A percentile compares a stretch with the other conserved stretches of the same genome.
Evolutionary conservation across 768 basidiomycete species (phyloP).

Genomic region (Lactarius vividus): DNA sequence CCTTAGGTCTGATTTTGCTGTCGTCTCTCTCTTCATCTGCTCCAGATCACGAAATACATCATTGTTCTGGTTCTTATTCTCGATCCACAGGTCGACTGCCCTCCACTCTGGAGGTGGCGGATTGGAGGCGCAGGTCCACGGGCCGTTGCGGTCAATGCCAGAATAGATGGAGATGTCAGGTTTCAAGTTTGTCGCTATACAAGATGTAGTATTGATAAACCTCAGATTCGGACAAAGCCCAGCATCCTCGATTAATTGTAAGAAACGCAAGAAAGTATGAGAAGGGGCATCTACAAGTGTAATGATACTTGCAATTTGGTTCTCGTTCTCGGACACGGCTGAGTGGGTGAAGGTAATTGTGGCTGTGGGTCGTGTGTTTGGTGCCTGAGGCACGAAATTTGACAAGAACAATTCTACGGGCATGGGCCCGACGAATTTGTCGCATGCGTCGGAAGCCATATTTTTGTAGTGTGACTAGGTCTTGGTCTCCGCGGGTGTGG

Average conservation of each 20-base stretch:
- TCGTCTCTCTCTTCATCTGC: too few species aligned
- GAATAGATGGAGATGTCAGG: slow-evolving; percentile 14
- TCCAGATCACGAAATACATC: not conserved
- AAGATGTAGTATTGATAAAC: not conserved
- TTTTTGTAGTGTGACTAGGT: not conserved
- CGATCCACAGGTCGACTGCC: slow-evolving; percentile 4
- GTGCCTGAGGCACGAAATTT: not conserved
- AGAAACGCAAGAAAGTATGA: not conserved
- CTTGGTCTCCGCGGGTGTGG: too few species aligned
- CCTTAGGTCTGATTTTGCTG: too few species aligned
- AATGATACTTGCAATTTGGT: not conserved
- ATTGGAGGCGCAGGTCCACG: not conserved
- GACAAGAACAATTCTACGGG: not conserved
- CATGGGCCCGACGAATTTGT: slow-evolving; percentile 17
- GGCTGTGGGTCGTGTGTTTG: not conserved
- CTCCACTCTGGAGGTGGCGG: too few species aligned
- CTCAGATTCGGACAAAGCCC: not conserved
- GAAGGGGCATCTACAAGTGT: not conserved
- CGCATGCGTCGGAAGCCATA: slow-evolving; percentile 1
- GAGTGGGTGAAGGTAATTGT: not conserved
- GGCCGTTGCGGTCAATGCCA: not conserved
- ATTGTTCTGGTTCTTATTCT: not conserved
- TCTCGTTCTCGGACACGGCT: not conserved
- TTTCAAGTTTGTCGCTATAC: not conserved
- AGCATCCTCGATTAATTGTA: not conserved